phyloP scores from a whole-genome alignment of 202 grass and related monocot genomes.

The Miscanthus sacchariflorus region DNA sequence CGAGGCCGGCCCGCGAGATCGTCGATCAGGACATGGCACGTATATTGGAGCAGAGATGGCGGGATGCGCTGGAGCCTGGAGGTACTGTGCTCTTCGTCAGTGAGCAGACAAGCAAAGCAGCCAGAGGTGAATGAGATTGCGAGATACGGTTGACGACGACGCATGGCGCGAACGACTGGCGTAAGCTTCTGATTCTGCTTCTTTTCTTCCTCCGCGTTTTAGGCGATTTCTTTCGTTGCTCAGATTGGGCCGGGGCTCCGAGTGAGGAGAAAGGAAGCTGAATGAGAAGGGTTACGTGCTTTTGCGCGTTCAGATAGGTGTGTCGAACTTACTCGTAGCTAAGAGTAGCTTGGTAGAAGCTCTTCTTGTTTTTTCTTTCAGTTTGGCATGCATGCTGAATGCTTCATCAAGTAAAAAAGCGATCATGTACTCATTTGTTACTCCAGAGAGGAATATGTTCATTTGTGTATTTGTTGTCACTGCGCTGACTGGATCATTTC shows the following conservation, averaged over 20 bases:
- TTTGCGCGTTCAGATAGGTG: not conserved
- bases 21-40: not conserved
- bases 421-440: conserved; percentile 44
- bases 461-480: not conserved
- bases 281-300: conserved; percentile 35
- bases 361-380: not conserved
- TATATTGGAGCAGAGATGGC: not conserved
- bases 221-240: not conserved
- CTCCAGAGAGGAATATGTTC: conserved; percentile 29
- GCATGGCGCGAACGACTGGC: conserved; percentile 1
- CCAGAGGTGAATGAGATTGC: not conserved
- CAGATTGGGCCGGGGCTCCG: not conserved
- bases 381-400: conserved; percentile 30
- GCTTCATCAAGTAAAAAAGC: conserved; percentile 38
- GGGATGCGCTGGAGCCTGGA: not conserved
- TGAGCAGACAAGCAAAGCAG: not conserved
- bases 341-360: not conserved
- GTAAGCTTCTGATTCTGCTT: conserved; percentile 54
- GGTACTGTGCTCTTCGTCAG: not conserved
- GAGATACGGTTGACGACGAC: not conserved
- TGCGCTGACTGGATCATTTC: not conserved
- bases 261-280: conserved; percentile 45
- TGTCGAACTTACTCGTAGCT: not conserved
- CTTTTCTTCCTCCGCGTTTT: conserved; percentile 38
- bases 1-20: not conserved